Evolutionary conservation across 2,329 filamentous ascomycete genomes (phyloP), one percentile per base, ranked within the genome.

Genomic region (Thelonectria olida): DNA sequence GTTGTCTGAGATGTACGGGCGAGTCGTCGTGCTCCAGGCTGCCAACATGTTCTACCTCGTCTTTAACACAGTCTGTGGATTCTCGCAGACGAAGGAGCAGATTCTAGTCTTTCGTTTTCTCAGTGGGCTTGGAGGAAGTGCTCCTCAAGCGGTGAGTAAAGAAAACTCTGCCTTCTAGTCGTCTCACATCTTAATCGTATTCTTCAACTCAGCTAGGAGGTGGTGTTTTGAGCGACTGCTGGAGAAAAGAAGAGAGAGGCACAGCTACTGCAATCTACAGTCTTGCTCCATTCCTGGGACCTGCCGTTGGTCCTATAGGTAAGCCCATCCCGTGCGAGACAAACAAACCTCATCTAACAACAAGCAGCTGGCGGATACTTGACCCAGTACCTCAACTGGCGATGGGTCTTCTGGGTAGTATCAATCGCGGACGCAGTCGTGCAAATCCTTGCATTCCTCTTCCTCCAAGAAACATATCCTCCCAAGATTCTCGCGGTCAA

Each of bases 21-120:
- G 83, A 15, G 77, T 79, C 1, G 66, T 74, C 4, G 74, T 85
- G 20, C 79, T 83, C 55, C 80, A 83, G 63, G 58, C 72, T 7
- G 77, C 76, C 65, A 84, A 82, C 64, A 68, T 82, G 31, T 67
- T 86, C 15, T 89, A 85, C 77, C 4, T 87, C 78, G 68, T 82
- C 1, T 87, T 84, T 66, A 86, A 86, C 48, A 81, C 82, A 7
- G 82, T 78, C 0, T 85, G 83, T 59, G 84, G 82, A 0, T 81
- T 84, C 54, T 76, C 79, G 8, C 75, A 85, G 2, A 82, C 72
- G 13, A 76, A 77, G 7, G 73, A 72, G 13, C 79, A 83, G 71
- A 77, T 87, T 61, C 73, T 85, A 13, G 75, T 79, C 3, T 85
- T 84, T 64, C 80, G 83, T 1, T 82, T 85, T 50, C 66, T 85